Evolutionary conservation across 2,329 filamentous ascomycete species (phyloP).

Genomic region (Laburnicola sp.): DNA sequence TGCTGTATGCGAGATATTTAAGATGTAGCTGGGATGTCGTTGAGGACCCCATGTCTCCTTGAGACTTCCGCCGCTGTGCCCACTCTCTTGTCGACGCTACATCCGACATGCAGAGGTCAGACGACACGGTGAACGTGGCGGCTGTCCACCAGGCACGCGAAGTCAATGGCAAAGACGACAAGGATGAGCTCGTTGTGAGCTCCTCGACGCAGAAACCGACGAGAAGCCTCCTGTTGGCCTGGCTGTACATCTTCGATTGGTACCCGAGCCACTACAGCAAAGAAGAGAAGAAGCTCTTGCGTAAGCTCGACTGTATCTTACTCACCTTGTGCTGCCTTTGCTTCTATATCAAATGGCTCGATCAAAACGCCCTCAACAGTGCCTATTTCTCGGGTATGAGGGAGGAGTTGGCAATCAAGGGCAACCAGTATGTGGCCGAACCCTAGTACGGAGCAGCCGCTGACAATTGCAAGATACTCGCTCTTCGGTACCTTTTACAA

Average conservation of each 20-base stretch:
- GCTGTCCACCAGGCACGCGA: background rate
- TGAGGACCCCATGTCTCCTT: background rate
- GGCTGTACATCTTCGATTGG: conserved; percentile 28
- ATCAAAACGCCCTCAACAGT: conserved; percentile 25
- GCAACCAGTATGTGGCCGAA: conserved; percentile 55
- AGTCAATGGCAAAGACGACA: background rate
- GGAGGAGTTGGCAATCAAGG: conserved; percentile 38
- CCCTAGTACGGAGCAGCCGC: background rate
- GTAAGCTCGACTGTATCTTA: conserved; percentile 24
- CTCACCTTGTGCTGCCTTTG: conserved; percentile 26
- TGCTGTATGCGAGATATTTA: background rate
- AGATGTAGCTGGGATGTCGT: background rate
- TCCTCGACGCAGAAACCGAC: conserved; percentile 24
- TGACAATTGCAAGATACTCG: conserved; percentile 38
- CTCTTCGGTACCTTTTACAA: conserved; percentile 48
- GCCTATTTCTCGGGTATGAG: conserved; percentile 28
- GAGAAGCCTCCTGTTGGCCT: conserved; percentile 20
- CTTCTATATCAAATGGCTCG: conserved; percentile 30
- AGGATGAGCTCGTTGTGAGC: conserved; percentile 21
- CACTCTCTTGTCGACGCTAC: background rate
- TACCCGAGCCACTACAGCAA: conserved; percentile 26
- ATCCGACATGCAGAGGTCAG: conserved; percentile 2
- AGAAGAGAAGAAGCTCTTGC: conserved; percentile 23
- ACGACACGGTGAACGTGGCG: background rate
- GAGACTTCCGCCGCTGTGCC: no score